Conservation (phyloP, 768 basidiomycete species). For the Auriscalpium microsporum region DNA sequence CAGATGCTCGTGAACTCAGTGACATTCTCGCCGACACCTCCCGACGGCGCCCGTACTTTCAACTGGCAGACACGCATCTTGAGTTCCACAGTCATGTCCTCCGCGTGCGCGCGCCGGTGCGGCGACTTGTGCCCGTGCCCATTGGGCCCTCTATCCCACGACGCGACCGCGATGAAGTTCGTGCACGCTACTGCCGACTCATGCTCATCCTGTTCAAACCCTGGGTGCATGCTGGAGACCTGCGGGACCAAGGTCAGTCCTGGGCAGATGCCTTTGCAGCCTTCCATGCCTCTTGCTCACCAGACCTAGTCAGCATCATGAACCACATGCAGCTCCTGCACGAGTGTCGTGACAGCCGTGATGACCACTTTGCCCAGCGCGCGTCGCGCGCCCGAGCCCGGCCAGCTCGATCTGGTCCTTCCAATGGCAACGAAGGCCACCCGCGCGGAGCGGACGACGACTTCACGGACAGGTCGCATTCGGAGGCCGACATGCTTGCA, state of each 20-base stretch:
- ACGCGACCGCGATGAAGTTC: constrained; percentile 2
- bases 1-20: too few species aligned
- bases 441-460: not conserved
- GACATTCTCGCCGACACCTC: too few species aligned
- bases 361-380: constrained; percentile 22
- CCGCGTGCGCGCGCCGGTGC: not conserved
- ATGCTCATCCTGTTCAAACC: constrained; percentile 19
- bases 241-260: constrained; percentile 10
- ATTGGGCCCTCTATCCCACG: constrained; percentile 1
- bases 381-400: not conserved
- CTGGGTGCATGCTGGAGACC: constrained; percentile 19
- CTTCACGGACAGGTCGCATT: not conserved
- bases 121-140: not conserved
- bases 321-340: constrained; percentile 35
- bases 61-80: not conserved
- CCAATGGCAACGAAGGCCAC: too few species aligned
- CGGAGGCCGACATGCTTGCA: not conserved
- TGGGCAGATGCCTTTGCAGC: constrained; percentile 19
- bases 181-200: constrained; percentile 2
- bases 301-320: constrained; percentile 15
- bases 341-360: constrained; percentile 30
- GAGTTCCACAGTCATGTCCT: not conserved
- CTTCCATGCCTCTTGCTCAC: not conserved
- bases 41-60: not conserved
- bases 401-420: not conserved